Conservation (phyloP, 1,284 basidiomycete species). For the Peniophora sp. region DNA sequence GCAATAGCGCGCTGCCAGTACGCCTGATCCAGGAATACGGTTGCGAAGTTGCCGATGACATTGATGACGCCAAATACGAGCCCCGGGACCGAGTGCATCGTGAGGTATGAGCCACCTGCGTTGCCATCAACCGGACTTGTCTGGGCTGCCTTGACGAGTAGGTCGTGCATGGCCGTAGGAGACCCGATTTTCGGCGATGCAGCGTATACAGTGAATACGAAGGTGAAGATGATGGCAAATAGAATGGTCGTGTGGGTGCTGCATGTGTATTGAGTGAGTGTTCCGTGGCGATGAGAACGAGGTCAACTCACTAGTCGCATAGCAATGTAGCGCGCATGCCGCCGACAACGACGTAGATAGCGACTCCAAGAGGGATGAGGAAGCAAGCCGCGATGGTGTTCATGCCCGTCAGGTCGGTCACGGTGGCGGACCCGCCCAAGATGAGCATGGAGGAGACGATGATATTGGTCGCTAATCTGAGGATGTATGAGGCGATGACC, state of each 20-base stretch:
- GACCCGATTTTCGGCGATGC: slow-evolving; percentile 50
- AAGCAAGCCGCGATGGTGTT: slow-evolving; percentile 54
- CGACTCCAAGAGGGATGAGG: slow-evolving; percentile 49
- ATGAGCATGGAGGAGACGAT: slow-evolving; percentile 56
- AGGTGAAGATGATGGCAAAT: slow-evolving; percentile 73
- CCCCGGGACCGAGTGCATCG: slow-evolving; percentile 77
- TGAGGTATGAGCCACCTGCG: slow-evolving; percentile 56
- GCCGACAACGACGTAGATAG: slow-evolving; percentile 48
- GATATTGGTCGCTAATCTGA: slow-evolving; percentile 49
- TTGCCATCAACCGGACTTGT: slow-evolving; percentile 47
- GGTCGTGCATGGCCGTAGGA: slow-evolving; percentile 41
- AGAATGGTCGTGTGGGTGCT: slow-evolving; percentile 77
- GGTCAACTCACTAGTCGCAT: slow-evolving; percentile 25
- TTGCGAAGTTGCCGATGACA: slow-evolving; percentile 76
- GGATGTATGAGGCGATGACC: background rate
- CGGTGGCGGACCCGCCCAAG: slow-evolving; percentile 57
- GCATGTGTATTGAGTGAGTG: slow-evolving; percentile 3
- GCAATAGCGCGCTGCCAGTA: slow-evolving; percentile 89
- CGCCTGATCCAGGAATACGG: slow-evolving; percentile 65
- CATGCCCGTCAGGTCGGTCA: slow-evolving; percentile 49
- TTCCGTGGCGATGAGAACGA: background rate
- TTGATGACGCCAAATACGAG: slow-evolving; percentile 88
- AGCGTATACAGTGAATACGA: slow-evolving; percentile 66
- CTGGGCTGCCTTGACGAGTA: slow-evolving; percentile 34
- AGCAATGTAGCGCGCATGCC: slow-evolving; percentile 39